These are phyloP conservation scores for Ligustrum vulgare DNA, from an alignment of 257 asterid genomes.

Conservation along the genomic window DNA sequence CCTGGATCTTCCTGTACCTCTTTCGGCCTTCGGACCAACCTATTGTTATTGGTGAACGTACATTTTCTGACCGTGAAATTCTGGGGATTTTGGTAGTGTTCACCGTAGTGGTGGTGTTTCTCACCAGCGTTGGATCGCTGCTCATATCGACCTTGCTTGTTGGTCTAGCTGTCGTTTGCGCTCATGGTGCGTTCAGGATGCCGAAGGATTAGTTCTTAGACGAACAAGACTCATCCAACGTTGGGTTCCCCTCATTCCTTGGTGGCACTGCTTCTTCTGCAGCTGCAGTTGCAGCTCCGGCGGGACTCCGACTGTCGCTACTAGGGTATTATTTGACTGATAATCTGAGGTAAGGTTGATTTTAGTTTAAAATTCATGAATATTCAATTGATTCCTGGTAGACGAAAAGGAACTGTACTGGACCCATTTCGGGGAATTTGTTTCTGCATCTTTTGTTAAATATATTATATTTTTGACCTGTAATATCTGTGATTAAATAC, in stretches of 20 bases:
- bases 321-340: constrained; percentile 53
- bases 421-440: constrained; percentile 20
- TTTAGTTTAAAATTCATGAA: constrained; percentile 14
- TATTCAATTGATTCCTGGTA: constrained; percentile 5
- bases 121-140: constrained; percentile 78
- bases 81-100: constrained; percentile 60
- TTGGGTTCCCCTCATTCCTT: constrained; percentile 72
- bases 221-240: constrained; percentile 66
- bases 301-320: constrained; percentile 49
- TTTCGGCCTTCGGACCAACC: constrained; percentile 82
- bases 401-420: constrained; percentile 8
- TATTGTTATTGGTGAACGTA: constrained; percentile 62
- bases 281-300: constrained; percentile 57
- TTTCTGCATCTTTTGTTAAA: not conserved
- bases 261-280: constrained; percentile 80
- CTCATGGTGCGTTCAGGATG: constrained; percentile 76
- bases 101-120: constrained; percentile 69
- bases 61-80: constrained; percentile 70
- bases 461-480: not conserved
- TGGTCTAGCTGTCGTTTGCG: constrained; percentile 64
- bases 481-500: not conserved
- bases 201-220: constrained; percentile 89
- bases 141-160: constrained; percentile 74
- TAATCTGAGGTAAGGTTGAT: constrained; percentile 18
- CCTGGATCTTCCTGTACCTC: constrained; percentile 69